Evolutionary conservation across 257 asterid species (phyloP).

Genomic region (Solanum tarapatanum): DNA sequence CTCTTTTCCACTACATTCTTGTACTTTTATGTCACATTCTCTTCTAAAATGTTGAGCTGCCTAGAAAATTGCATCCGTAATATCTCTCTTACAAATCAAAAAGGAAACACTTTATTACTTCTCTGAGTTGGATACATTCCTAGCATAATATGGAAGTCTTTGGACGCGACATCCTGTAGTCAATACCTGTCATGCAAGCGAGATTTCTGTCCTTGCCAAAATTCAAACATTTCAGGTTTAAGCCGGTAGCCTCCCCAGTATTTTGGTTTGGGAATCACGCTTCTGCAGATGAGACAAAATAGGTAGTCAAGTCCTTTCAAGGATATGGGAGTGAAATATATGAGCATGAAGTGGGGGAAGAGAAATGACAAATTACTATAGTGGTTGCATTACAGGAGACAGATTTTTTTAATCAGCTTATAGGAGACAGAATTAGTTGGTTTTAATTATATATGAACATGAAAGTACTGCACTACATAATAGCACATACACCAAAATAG

Average conservation of each 20-base stretch:
- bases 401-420: not conserved
- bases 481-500: not conserved
- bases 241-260: conserved; percentile 46
- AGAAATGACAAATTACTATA: not conserved
- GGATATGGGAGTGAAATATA: not conserved
- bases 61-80: not conserved
- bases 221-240: conserved; percentile 30
- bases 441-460: not conserved
- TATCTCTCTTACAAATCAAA: not conserved
- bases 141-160: not conserved
- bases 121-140: not conserved
- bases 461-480: not conserved
- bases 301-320: not conserved
- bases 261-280: conserved; percentile 29
- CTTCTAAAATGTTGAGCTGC: not conserved
- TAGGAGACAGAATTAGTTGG: not conserved
- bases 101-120: not conserved
- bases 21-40: not conserved
- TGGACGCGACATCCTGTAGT: not conserved
- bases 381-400: not conserved
- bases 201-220: conserved; percentile 46
- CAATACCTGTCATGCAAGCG: conserved; percentile 41
- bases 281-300: conserved; percentile 11
- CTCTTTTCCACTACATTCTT: not conserved
- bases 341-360: not conserved